Conservation (phyloP, 345 rosid species). For the Dimocarpus longan region DNA sequence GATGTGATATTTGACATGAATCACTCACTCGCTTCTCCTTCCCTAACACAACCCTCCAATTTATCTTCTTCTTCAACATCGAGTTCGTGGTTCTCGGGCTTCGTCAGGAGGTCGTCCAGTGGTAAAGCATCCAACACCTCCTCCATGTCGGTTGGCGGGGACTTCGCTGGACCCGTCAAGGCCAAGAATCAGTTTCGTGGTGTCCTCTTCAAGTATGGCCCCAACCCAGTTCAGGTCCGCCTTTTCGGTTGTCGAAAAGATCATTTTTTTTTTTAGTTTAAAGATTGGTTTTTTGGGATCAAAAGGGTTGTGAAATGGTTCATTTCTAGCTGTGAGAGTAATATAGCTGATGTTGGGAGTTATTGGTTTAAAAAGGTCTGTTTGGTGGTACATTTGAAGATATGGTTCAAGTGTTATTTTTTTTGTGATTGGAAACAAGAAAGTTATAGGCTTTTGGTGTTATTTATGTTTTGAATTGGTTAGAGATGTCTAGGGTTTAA, state of each 20-base stretch:
- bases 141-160: slow-evolving; percentile 33
- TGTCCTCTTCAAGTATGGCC: slow-evolving; percentile 85
- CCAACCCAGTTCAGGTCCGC: slow-evolving; percentile 80
- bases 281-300: neutral
- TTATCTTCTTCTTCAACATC: slow-evolving; percentile 14
- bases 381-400: neutral
- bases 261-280: neutral
- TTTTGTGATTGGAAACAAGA: neutral
- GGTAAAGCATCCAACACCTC: slow-evolving; percentile 38
- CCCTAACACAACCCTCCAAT: slow-evolving; percentile 2
- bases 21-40: slow-evolving; percentile 24
- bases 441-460: neutral
- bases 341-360: neutral
- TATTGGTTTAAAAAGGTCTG: neutral
- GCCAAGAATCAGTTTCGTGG: slow-evolving; percentile 96
- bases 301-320: slow-evolving; percentile 5
- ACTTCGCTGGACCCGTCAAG: slow-evolving; percentile 57
- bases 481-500: neutral
- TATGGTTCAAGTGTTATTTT: neutral
- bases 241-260: neutral
- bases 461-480: neutral
- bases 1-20: slow-evolving; percentile 24
- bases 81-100: slow-evolving; percentile 68
- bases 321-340: neutral
- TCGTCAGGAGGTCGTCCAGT: slow-evolving; percentile 61